Conservation (phyloP, 768 basidiomycete species). For the Cyathus striatus region DNA sequence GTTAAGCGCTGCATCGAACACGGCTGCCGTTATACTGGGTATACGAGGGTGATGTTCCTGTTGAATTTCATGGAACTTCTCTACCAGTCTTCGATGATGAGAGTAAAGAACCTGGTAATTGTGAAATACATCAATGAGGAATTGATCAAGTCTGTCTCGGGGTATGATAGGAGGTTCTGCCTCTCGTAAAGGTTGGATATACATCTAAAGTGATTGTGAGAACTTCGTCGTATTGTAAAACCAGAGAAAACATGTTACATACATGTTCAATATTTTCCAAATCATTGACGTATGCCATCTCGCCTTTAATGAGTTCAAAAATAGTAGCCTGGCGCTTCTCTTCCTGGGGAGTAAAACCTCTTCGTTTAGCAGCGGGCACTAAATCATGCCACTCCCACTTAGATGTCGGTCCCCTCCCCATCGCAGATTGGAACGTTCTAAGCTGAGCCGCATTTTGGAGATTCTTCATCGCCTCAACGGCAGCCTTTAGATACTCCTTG, state of each 20-base stretch:
- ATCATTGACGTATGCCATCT: conserved; percentile 96
- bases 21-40: conserved; percentile 74
- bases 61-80: conserved; percentile 81
- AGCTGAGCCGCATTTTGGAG: conserved; percentile 78
- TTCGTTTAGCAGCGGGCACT: conserved; percentile 58
- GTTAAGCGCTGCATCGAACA: conserved; percentile 85
- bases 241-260: conserved; percentile 14
- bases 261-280: conserved; percentile 83
- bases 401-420: conserved; percentile 72
- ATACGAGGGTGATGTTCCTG: conserved; percentile 83
- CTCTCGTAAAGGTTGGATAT: conserved; percentile 68
- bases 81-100: conserved; percentile 74
- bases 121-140: conserved; percentile 86
- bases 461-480: conserved; percentile 77
- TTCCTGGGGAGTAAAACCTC: conserved; percentile 64
- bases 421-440: conserved; percentile 84
- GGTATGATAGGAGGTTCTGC: conserved; percentile 79
- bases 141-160: conserved; percentile 61
- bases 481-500: conserved; percentile 72
- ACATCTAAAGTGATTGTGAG: conserved; percentile 51
- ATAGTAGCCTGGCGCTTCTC: conserved; percentile 83
- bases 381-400: conserved; percentile 92
- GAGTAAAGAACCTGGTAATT: conserved; percentile 75
- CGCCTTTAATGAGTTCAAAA: conserved; percentile 92
- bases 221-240: neutral